A percentile compares a stretch with the other conserved stretches of the same genome.
Conservation (phyloP, 371 early-diverging fungal genomes). For the Capniomyces stellatus region DNA sequence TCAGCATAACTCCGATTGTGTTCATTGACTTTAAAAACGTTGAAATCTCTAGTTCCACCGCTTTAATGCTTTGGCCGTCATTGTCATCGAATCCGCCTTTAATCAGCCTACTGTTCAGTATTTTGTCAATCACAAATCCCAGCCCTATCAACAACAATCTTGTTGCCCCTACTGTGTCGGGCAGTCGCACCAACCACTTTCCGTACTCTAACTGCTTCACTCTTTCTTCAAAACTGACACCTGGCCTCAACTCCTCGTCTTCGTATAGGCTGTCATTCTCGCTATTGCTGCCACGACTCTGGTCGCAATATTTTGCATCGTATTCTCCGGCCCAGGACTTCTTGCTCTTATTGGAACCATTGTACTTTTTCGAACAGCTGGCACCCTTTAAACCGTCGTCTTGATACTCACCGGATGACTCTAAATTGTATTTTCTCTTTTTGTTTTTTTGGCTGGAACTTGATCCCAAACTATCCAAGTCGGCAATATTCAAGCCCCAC, state of each 20-base stretch:
- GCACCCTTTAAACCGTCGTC: neutral
- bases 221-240: neutral
- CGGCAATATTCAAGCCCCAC: neutral
- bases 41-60: neutral
- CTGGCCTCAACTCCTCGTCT: neutral
- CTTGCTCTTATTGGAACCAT: neutral
- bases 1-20: neutral
- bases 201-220: neutral
- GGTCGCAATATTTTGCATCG: neutral
- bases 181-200: conserved; percentile 1
- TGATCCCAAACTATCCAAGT: too few relatives aligned
- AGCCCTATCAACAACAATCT: neutral
- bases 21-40: neutral
- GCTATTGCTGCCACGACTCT: neutral
- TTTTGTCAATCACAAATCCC: neutral
- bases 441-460: too few relatives aligned
- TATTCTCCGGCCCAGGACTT: neutral
- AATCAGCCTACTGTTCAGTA: neutral
- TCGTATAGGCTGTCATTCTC: neutral
- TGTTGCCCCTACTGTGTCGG: neutral
- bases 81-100: neutral
- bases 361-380: neutral
- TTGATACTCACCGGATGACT: neutral
- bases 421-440: too few relatives aligned
- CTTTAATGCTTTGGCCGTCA: neutral